Conservation (phyloP, 2,329 filamentous ascomycete species). For the Calonectria pseudoturangicola region DNA sequence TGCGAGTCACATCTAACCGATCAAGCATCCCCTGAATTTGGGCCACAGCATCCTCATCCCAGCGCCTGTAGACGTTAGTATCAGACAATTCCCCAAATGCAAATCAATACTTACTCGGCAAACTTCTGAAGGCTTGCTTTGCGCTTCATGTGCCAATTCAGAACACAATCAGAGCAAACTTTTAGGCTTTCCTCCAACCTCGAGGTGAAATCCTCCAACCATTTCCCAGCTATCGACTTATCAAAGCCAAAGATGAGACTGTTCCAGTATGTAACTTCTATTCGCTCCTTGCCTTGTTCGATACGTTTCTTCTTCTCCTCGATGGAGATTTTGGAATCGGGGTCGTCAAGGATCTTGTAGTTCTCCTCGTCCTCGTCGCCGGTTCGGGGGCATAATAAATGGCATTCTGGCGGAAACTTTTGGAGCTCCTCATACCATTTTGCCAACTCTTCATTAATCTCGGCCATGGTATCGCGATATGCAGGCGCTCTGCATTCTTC, state of each 20-base stretch:
- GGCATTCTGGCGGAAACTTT: conserved; percentile 68
- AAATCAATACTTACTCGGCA: conserved; percentile 69
- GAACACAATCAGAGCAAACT: conserved; percentile 81
- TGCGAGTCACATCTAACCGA: conserved; percentile 76
- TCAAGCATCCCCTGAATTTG: conserved; percentile 75
- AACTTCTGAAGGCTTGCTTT: conserved; percentile 77
- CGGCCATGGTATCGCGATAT: conserved; percentile 59
- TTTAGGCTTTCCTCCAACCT: conserved; percentile 76
- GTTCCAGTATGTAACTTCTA: conserved; percentile 79
- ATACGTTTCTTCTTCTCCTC: conserved; percentile 73
- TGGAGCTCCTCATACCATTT: conserved; percentile 66
- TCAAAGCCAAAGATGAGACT: conserved; percentile 82
- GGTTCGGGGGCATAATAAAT: conserved; percentile 81
- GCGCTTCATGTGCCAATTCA: conserved; percentile 83
- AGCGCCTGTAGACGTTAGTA: conserved; percentile 59
- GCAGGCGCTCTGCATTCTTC: conserved; percentile 48
- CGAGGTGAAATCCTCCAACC: conserved; percentile 75
- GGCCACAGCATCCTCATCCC: conserved; percentile 70
- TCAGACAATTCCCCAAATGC: neutral
- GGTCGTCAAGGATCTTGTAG: conserved; percentile 72
- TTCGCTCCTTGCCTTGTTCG: conserved; percentile 71
- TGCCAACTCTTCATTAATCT: conserved; percentile 63
- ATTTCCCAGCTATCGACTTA: conserved; percentile 74
- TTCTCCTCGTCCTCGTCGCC: conserved; percentile 77
- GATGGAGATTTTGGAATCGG: conserved; percentile 67